Base-by-base conservation (phyloP, 495 filamentous ascomycete species). In the Pyronema omphalodes region DNA sequence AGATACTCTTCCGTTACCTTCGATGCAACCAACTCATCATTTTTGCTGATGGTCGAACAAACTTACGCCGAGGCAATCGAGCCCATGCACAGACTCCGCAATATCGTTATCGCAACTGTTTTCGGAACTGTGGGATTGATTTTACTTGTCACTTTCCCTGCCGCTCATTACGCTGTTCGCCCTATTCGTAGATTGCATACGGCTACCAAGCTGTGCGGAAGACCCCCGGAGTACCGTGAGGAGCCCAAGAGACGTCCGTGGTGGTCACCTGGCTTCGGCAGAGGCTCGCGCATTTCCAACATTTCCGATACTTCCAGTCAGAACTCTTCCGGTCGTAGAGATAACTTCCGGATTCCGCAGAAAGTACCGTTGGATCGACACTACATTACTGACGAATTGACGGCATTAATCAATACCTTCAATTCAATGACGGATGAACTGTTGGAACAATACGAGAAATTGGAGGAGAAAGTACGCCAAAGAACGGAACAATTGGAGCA, bases 381-480 rank as follows among this genome's bases (percentile, higher is more conserved):
- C 57, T 68, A 76, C 23, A 71, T 94, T 37, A 83, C 83, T 8
- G 88, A 94, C 63, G 88, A 94, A 61, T 69, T 94, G 11, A 89
- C 86, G 0, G 87, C 94, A 58, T 71, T 94, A 17, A 91, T 86
- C 0, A 66, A 70, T 41, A 91, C 86, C 0, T 95, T 91, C 66
- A 95, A 95, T 60, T 85, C 84, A 56, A 95, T 95, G 88, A 82
- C 84, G 1, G 86, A 93, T 40, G 88, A 95, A 61, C 70, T 94
- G 34, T 71, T 86, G 55, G 83, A 83, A 65, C 88, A 94, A 60
- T 94, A 94, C 57, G 78, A 77, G 47, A 79, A 77, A 8, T 70
- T 94, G 18, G 88, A 94, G 60, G 82, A 89, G 51, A 81, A 88
- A 52, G 88, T 94, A 11, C 76, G 74, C 0, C 79, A 89, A 66